Conservation (phyloP, 1,284 basidiomycete species). For the Apiotrichum gamsii region DNA sequence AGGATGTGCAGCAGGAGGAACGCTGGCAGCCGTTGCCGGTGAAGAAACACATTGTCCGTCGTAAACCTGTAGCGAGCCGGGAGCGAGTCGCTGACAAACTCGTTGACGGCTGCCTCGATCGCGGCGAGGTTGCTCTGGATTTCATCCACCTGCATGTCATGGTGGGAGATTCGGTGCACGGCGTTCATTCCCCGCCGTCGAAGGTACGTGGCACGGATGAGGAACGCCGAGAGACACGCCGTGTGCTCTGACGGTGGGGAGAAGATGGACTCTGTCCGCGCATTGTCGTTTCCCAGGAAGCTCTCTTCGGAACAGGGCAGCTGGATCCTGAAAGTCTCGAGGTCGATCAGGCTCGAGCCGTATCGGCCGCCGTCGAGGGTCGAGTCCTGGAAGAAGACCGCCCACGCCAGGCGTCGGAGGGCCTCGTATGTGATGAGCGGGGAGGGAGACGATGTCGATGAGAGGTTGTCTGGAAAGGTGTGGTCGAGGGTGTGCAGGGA, state of each 20-base stretch:
- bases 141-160: slow-evolving; percentile 1
- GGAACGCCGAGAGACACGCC: slow-evolving; percentile 1
- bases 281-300: slow-evolving; percentile 9
- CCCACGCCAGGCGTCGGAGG: slow-evolving; percentile 22
- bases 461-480: slow-evolving; percentile 2
- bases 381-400: slow-evolving; percentile 20
- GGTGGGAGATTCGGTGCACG: slow-evolving; percentile 1
- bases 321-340: slow-evolving; percentile 12
- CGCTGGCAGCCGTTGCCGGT: slow-evolving; percentile 2
- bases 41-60: slow-evolving; percentile 4
- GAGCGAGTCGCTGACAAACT: background rate
- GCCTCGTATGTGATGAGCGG: slow-evolving; percentile 16
- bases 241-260: too few relatives aligned
- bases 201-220: slow-evolving; percentile 1
- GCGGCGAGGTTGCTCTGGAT: slow-evolving; percentile 2
- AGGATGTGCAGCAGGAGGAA: slow-evolving; percentile 5
- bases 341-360: slow-evolving; percentile 11
- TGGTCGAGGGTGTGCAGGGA: slow-evolving; percentile 18
- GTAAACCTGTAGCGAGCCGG: slow-evolving; percentile 3
- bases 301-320: slow-evolving; percentile 14
- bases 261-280: slow-evolving; percentile 7
- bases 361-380: slow-evolving; percentile 21
- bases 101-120: background rate
- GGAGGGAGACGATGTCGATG: background rate
- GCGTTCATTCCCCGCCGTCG: slow-evolving; percentile 2